Percentiles rank a stretch among this genome's conserved stretches.
These are phyloP conservation scores for Phanerodontia chrysosporium DNA, from an alignment of 768 basidiomycete species.

Conservation along the genomic window DNA sequence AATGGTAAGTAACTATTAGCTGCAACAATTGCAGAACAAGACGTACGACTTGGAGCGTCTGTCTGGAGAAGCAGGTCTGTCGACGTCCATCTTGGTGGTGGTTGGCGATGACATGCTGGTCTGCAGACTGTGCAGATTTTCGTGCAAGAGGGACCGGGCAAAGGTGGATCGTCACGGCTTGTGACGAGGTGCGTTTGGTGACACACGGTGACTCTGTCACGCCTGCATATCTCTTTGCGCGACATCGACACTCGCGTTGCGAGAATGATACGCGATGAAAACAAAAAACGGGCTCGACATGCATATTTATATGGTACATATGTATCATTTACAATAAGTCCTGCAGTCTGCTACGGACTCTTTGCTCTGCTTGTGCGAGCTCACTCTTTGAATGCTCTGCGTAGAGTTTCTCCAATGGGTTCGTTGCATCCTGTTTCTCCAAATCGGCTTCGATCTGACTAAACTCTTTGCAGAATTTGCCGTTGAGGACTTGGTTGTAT, in stretches of 20 bases:
- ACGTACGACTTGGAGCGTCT: conserved; percentile 27
- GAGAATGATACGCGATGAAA: too few relatives aligned
- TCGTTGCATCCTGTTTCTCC: conserved; percentile 48
- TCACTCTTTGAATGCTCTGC: conserved; percentile 46
- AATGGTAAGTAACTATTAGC: background rate
- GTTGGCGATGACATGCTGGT: conserved; percentile 42
- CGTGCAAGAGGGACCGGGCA: background rate
- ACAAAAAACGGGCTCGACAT: too few relatives aligned
- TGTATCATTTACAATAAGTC: conserved; percentile 29
- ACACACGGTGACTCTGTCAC: background rate
- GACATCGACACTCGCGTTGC: too few relatives aligned
- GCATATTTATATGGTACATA: background rate
- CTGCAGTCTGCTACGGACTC: conserved; percentile 48
- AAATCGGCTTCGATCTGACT: conserved; percentile 51
- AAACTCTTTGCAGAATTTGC: conserved; percentile 54
- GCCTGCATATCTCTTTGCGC: too few relatives aligned
- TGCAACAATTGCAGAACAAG: conserved; percentile 22
- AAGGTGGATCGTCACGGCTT: background rate
- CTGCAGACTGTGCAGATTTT: background rate
- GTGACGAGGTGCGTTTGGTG: background rate
- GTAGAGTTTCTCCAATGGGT: conserved; percentile 55
- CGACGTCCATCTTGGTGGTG: conserved; percentile 59
- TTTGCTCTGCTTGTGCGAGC: conserved; percentile 54
- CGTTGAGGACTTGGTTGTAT: conserved; percentile 56
- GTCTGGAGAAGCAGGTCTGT: conserved; percentile 32